Conservation (phyloP, 2,329 filamentous ascomycete genomes). For the Hymenoscyphus linearis region DNA sequence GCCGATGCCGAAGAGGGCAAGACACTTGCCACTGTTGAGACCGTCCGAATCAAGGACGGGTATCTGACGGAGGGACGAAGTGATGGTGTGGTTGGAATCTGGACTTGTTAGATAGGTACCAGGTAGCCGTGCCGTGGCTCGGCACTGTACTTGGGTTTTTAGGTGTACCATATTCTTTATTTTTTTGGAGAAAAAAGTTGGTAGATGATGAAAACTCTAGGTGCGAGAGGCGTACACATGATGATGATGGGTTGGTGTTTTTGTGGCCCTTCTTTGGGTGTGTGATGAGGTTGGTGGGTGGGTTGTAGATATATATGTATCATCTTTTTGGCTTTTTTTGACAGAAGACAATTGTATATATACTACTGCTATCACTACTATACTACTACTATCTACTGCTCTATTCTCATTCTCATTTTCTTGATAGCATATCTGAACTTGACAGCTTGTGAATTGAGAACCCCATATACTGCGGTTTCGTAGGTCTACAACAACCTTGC, state of each 20-base stretch:
- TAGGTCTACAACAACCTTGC: no score
- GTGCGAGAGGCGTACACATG: background rate
- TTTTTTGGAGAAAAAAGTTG: background rate
- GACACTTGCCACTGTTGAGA: constrained; percentile 67
- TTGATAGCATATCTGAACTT: no score
- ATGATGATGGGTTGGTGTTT: background rate
- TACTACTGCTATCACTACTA: no score
- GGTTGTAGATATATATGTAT: background rate
- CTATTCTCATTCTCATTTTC: no score
- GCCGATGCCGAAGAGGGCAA: constrained; percentile 62
- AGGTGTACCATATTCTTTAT: background rate
- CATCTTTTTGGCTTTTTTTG: background rate
- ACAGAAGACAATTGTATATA: background rate
- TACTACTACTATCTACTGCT: no score
- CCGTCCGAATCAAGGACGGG: constrained; percentile 85
- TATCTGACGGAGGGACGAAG: constrained; percentile 87
- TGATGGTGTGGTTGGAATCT: constrained; percentile 85
- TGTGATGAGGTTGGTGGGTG: background rate
- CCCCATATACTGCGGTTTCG: no score
- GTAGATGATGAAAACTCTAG: background rate
- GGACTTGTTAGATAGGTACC: constrained; percentile 57
- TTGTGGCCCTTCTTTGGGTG: background rate
- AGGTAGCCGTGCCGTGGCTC: background rate
- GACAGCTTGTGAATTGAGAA: no score
- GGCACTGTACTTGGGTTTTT: background rate